Base-by-base conservation (phyloP, 169 alveolate species). In the Hepatocystis sp. region DNA sequence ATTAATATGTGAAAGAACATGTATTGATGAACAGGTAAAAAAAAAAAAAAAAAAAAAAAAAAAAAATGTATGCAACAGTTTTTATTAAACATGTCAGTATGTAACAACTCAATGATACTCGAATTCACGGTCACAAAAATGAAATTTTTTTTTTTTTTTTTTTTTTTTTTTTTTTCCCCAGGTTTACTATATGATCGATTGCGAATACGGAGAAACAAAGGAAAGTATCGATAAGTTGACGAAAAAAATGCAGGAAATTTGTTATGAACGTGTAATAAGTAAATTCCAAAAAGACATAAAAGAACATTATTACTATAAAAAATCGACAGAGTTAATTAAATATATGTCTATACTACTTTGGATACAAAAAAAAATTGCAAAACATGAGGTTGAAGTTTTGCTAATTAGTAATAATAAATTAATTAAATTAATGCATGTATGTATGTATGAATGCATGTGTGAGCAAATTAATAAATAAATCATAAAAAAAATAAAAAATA, bases 141-240 rank as follows among this genome's bases (percentile, higher is more conserved):
- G n/a, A n/a, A n/a, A n/a, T n/a, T n/a, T n/a, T n/a, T n/a, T n/a
- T n/a, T n/a, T n/a, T n/a, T n/a, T n/a, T n/a, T n/a, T n/a, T n/a
- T n/a, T n/a, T n/a, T n/a, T n/a, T n/a, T n/a, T n/a, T n/a, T n/a
- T 36, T 17, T 36, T 25, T 51, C 8, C 23, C 21, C 44, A 68
- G 86, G 86, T 68, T 17, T 17, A 71, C 21, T 71, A 56, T 49
- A 55, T 71, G 86, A 55, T 71, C 3, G 67, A 61, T 7, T 56
- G 71, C 55, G 40, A 55, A 13, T 27, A 40, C 28, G 86, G 86
- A 42, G 63, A 58, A 28, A 71, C 55, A 44, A 56, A 28, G 19
- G 8, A 19, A 27, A 19, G 17, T 32, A 71, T 34, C 3, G 86
- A 71, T n/a, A 51, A 42, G 36, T 49, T 71, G 51, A 17, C 19